phyloP scores from a whole-genome alignment of 2,329 filamentous ascomycete genomes.

The Trichoderma sp. region DNA sequence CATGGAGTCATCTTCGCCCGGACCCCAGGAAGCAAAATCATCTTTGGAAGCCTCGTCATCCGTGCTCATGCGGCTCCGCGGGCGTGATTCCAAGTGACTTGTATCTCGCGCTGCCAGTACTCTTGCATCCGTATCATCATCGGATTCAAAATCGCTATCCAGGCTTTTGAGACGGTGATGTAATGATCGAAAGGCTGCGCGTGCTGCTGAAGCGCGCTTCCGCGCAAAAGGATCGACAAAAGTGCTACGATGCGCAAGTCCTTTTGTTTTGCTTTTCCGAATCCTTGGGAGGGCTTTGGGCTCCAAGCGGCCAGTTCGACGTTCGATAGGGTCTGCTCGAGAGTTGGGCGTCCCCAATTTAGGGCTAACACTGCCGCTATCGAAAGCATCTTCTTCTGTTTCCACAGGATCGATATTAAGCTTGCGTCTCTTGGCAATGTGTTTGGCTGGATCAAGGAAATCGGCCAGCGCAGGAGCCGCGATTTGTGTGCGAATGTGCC shows the following conservation, averaged over 20 bases:
- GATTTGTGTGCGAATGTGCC: constrained; percentile 86
- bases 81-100: constrained; percentile 82
- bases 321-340: constrained; percentile 63
- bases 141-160: constrained; percentile 78
- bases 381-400: constrained; percentile 59
- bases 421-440: constrained; percentile 76
- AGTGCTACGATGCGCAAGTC: constrained; percentile 58
- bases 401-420: constrained; percentile 75
- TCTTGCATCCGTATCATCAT: constrained; percentile 71
- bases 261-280: constrained; percentile 66
- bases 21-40: constrained; percentile 52
- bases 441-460: constrained; percentile 80
- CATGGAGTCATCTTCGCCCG: constrained; percentile 66
- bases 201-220: constrained; percentile 60
- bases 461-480: constrained; percentile 79
- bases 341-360: constrained; percentile 68
- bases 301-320: constrained; percentile 60
- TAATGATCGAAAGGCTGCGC: constrained; percentile 73
- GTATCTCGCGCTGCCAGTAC: constrained; percentile 70
- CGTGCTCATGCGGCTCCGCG: constrained; percentile 72
- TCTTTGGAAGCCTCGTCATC: constrained; percentile 61
- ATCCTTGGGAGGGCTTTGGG: constrained; percentile 72
- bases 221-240: constrained; percentile 71
- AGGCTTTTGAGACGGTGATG: constrained; percentile 71
- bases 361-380: constrained; percentile 65